A percentile compares a stretch with the other conserved stretches of the same genome.
Evolutionary conservation across 2,329 filamentous ascomycete species (phyloP).

Genomic region (Rutstroemia sp.): DNA sequence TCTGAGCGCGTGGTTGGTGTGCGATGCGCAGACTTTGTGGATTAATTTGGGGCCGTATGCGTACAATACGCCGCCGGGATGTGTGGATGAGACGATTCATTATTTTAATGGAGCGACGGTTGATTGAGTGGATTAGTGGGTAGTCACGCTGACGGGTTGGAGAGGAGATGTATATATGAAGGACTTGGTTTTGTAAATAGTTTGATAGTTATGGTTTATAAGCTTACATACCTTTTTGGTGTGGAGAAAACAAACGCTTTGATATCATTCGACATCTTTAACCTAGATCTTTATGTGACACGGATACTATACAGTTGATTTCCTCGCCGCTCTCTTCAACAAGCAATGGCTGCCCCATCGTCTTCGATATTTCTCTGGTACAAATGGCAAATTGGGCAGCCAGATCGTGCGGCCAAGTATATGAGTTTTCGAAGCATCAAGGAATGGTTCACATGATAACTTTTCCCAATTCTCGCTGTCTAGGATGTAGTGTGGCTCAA

Average conservation of each 20-base stretch:
- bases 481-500: conserved; percentile 74
- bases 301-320: background rate
- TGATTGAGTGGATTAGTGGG: background rate
- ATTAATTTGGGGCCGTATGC: conserved; percentile 52
- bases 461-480: conserved; percentile 72
- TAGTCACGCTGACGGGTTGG: background rate
- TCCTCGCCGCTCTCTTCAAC: conserved; percentile 47
- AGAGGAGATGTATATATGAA: background rate
- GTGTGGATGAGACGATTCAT: conserved; percentile 49
- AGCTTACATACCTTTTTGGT: background rate
- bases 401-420: conserved; percentile 71
- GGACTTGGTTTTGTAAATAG: background rate
- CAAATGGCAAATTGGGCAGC: conserved; percentile 63
- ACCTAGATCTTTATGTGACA: background rate
- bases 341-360: conserved; percentile 89
- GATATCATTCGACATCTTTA: background rate
- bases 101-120: conserved; percentile 36
- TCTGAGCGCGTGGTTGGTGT: conserved; percentile 52
- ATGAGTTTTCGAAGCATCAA: conserved; percentile 71
- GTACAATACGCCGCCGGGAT: conserved; percentile 50
- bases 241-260: background rate
- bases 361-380: conserved; percentile 63
- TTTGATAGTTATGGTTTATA: background rate
- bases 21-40: conserved; percentile 42
- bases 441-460: conserved; percentile 67